Base-by-base conservation (phyloP, 441 rosid species). In the Gossypium gossypioides region DNA sequence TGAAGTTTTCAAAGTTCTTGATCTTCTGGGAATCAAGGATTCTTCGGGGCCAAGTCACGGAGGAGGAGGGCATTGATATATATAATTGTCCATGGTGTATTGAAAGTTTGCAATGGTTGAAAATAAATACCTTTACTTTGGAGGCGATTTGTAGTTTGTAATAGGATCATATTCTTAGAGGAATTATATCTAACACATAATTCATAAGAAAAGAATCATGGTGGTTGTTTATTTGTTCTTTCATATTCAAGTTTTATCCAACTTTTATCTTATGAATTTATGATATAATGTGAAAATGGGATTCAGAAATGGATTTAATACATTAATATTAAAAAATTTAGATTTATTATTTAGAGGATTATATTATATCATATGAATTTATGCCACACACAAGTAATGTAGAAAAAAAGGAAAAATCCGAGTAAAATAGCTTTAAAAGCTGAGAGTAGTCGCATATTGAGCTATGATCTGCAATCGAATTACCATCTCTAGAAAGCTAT, bases 401-500 rank as follows among this genome's bases (percentile, higher is more conserved):
- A 48, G 16, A n/a, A 3, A 48, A 48, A 48, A 48, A 48, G 1
- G 16, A n/a, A n/a, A 13, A 48, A 48, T 44, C 50, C 16, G 16
- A 48, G 16, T 48, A 48, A 13, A n/a, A n/a, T 50, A 1, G 19
- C 50, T 12, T 44, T 8, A 32, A 32, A 32, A 32, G 37, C 2
- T 5, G 22, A 51, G 0, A 29, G 46, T 24, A 32, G 44, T 29
- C 2, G 8, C 65, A 32, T 7, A 15, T 15, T 61, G 68, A 37
- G 1, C 68, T 37, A 62, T 62, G 27, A 62, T 37, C 24, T 62
- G 50, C 68, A 62, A 4, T 37, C 68, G 19, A 22, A 63, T 40
- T 63, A 63, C 29, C 51, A 55, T 22, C 44, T 64, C 34, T 10
- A 59, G 61, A 76, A 62, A 55, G 42, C 77, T 69, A n/a, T 51